Evolutionary conservation across 2,329 filamentous ascomycete genomes (phyloP), one percentile per base, ranked within the genome.

Genomic region (Microsporum canis): DNA sequence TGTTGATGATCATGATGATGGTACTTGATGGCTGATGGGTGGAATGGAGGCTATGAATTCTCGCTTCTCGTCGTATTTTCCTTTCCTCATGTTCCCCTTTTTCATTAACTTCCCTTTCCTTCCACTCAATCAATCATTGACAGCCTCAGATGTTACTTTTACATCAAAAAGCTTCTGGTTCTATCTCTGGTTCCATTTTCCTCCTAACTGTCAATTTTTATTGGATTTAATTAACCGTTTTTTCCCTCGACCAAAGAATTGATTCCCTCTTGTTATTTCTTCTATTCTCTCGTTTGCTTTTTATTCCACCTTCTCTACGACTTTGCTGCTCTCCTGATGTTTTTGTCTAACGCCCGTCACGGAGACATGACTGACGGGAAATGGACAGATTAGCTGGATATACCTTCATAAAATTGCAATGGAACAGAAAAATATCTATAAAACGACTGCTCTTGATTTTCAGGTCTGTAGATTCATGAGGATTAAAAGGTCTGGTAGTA

Each of bases 141-240:
- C 53, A 29, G 39, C 17, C 49, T 33, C 49, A 53, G 49, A 53
- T 60, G 33, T 60, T 51, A 31, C 27, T 55, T 61, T 57, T 29
- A 27, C 33, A 17, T 14, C 31, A 41, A 57, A 53, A 53, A 53
- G 49, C 49, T 27, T 60, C 58, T 56, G 5, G n/a, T 23, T 14
- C 51, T 57, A 49, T 58, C 2, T 17, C 53, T 55, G 38, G 57
- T 60, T 39, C 49, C 43, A 8, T 53, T 14, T 62, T 43, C 14
- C 39, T 23, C 47, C 12, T 31, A 33, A 17, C 33, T 38, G 34
- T 38, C 23, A 57, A 39, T 38, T 57, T 23, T 39, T 38, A 57
- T 38, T 57, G 55, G 55, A 57, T 57, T 57, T 41, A 57, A 57
- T 38, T 12, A 14, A 8, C 17, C 55, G 33, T 17, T 27, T 39